Conservation (phyloP, 306 rosid species). For the Geum urbanum region DNA sequence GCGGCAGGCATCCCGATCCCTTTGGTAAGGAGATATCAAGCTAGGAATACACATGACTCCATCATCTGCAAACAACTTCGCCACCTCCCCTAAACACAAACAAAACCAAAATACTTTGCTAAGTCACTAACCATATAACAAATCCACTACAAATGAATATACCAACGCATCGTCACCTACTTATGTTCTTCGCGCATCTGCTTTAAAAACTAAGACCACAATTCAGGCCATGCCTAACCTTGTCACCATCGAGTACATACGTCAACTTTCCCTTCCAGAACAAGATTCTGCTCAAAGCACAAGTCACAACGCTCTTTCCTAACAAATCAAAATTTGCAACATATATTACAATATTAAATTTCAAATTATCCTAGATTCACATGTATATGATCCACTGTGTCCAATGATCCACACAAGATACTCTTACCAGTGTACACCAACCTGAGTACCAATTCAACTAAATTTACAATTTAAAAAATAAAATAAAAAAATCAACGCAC, state of each 20-base stretch:
- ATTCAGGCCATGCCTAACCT: conserved; percentile 89
- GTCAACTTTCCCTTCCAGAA: conserved; percentile 63
- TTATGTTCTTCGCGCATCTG: conserved; percentile 94
- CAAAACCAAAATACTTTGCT: conserved; percentile 6
- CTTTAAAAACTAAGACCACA: conserved; percentile 74
- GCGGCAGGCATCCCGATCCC: conserved; percentile 86
- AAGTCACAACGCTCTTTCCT: conserved; percentile 96
- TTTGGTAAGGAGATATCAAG: conserved; percentile 74
- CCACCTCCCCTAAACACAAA: conserved; percentile 71
- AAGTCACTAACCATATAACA: background rate
- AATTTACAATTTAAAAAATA: no score
- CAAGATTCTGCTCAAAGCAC: conserved; percentile 79
- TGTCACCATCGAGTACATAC: conserved; percentile 93
- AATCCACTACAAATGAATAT: background rate
- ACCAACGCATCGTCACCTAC: conserved; percentile 35
- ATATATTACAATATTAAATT: background rate
- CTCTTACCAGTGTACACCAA: conserved; percentile 23
- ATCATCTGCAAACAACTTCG: conserved; percentile 90
- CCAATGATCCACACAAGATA: conserved; percentile 77
- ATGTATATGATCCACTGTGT: conserved; percentile 55
- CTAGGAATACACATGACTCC: conserved; percentile 87
- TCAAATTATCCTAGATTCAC: background rate
- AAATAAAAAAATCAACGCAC: no score
- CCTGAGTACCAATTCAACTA: no score
- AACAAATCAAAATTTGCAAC: background rate